phyloP scores from a whole-genome alignment of 1,284 basidiomycete genomes.

The Rhodotorula sp. region DNA sequence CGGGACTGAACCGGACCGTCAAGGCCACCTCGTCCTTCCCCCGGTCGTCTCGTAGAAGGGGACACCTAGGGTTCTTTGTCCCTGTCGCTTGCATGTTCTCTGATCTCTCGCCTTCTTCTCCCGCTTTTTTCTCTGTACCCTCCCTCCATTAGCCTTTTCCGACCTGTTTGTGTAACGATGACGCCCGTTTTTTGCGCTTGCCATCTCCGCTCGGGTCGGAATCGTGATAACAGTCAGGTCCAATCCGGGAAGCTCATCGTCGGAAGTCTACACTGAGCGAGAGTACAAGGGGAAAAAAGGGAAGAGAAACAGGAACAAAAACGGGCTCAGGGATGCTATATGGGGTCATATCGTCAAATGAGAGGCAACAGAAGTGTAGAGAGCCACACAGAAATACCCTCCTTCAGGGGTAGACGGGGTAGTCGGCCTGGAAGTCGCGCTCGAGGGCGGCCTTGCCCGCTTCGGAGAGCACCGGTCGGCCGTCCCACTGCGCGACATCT shows the following conservation, averaged over 20 bases:
- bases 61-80: too few species aligned
- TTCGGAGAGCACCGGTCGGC: slow-evolving; percentile 68
- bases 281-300: neutral
- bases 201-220: neutral
- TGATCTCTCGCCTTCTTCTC: neutral
- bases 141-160: neutral
- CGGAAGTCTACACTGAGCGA: neutral
- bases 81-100: neutral
- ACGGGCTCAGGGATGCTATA: too few species aligned
- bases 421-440: slow-evolving; percentile 43
- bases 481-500: slow-evolving; percentile 61
- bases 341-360: too few species aligned
- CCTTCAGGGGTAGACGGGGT: neutral
- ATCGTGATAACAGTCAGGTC: neutral
- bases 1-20: neutral
- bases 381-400: neutral
- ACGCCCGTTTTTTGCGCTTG: neutral
- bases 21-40: slow-evolving; percentile 20
- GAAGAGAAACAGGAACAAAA: neutral
- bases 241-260: neutral
- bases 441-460: slow-evolving; percentile 48
- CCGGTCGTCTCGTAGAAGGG: slow-evolving; percentile 20
- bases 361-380: too few species aligned
- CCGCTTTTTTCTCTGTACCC: neutral
- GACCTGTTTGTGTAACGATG: neutral